A percentile compares a stretch with the other conserved stretches of the same genome.
phyloP scores from a whole-genome alignment of 2,329 filamentous ascomycete genomes.

The Botryotinia calthae region DNA sequence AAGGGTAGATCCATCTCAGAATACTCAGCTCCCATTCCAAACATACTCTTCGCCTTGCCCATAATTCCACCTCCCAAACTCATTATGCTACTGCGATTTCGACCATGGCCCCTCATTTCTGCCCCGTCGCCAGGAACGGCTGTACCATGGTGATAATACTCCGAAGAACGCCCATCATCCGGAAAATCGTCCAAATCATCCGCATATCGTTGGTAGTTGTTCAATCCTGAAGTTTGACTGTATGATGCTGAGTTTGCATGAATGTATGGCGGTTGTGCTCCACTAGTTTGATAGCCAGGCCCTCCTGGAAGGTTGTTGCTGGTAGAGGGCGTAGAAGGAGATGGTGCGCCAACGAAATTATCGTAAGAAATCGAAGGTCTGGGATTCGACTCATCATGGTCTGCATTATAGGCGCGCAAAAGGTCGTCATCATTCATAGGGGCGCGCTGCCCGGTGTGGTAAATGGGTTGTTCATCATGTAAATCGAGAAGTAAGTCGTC shows the following conservation, averaged over 20 bases:
- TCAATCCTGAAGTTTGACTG: conserved; percentile 76
- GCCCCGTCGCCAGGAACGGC: conserved; percentile 57
- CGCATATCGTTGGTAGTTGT: conserved; percentile 90
- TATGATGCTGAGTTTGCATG: conserved; percentile 28
- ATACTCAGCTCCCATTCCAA: conserved; percentile 83
- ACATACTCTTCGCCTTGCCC: conserved; percentile 82
- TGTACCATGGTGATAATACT: conserved; percentile 73
- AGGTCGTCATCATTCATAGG: conserved; percentile 80
- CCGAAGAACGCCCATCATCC: conserved; percentile 68
- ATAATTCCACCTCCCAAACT: conserved; percentile 82
- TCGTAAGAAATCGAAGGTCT: conserved; percentile 92
- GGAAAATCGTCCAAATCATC: conserved; percentile 79
- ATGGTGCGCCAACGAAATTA: conserved; percentile 77
- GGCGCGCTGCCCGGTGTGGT: conserved; percentile 73
- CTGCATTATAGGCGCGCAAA: conserved; percentile 64
- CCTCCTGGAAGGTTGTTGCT: conserved; percentile 41
- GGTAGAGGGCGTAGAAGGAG: conserved; percentile 48
- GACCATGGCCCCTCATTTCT: conserved; percentile 52
- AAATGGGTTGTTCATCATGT: conserved; percentile 67
- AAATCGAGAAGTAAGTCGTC: conserved; percentile 71
- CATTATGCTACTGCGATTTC: conserved; percentile 85
- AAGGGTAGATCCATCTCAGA: conserved; percentile 98
- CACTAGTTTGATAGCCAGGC: conserved; percentile 32
- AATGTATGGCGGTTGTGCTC: conserved; percentile 31
- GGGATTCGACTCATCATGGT: conserved; percentile 59